Evolutionary conservation across 805 yeast species (phyloP).

Genomic region (Priceomyces castillae): DNA sequence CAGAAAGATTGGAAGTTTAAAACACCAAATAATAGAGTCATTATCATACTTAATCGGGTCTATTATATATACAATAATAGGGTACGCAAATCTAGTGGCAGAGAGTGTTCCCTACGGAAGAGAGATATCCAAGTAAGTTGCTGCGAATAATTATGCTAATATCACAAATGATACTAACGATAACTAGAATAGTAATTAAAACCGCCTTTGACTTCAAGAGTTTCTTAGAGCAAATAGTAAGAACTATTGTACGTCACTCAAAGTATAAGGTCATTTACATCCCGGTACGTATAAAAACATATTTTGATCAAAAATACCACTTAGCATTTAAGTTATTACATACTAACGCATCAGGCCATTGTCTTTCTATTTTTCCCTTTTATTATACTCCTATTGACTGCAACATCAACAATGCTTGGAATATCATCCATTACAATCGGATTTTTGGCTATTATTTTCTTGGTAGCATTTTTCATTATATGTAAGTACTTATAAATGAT

Average conservation of each 20-base stretch:
- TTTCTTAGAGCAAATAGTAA: neutral
- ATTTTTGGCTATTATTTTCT: slow-evolving; percentile 8
- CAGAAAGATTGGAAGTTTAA: neutral
- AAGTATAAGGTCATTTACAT: neutral
- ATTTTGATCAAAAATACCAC: neutral
- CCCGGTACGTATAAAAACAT: slow-evolving; percentile 1
- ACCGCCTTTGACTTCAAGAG: neutral
- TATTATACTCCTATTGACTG: neutral
- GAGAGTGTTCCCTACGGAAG: slow-evolving; percentile 3
- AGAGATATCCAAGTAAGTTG: neutral
- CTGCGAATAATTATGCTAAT: neutral
- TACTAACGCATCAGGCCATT: neutral
- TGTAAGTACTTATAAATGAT: slow-evolving; percentile 12
- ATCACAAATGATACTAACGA: neutral
- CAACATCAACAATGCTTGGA: slow-evolving; percentile 12
- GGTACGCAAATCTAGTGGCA: neutral
- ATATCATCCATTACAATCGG: slow-evolving; percentile 12
- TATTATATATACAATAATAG: neutral
- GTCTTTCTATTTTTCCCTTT: neutral
- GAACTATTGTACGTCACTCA: neutral
- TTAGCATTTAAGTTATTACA: neutral
- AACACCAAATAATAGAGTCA: neutral
- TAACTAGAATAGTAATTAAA: neutral
- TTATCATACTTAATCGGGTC: neutral
- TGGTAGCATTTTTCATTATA: slow-evolving; percentile 9